Conservation (phyloP, 2,329 filamentous ascomycete species). For the Xylariaceae sp. region DNA sequence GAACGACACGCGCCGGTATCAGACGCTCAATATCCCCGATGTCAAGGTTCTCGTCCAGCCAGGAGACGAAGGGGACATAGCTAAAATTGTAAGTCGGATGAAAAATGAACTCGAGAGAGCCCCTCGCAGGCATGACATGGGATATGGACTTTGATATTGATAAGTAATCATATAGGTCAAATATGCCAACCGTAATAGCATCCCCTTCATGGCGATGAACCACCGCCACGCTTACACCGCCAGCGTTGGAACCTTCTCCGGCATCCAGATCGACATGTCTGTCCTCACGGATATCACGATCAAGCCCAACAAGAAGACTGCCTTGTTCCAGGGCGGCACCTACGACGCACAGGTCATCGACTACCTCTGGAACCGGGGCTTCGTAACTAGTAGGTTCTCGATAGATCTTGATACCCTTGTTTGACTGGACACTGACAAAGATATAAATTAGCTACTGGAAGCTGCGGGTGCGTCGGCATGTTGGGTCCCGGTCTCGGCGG, state of each 20-base stretch:
- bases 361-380: conserved; percentile 11
- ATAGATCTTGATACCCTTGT: background rate
- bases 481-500: conserved; percentile 23
- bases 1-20: too few species aligned
- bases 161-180: conserved; percentile 12
- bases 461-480: conserved; percentile 22
- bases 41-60: too few species aligned
- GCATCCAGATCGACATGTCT: conserved; percentile 21
- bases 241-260: conserved; percentile 17
- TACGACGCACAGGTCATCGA: conserved; percentile 6
- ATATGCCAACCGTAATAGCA: conserved; percentile 20
- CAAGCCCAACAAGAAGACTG: background rate
- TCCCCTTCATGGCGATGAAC: conserved; percentile 19
- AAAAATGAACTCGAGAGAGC: too few species aligned
- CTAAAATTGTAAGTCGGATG: too few species aligned
- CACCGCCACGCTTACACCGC: conserved; percentile 19
- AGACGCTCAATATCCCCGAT: too few species aligned
- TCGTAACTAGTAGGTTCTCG: conserved; percentile 5
- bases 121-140: too few species aligned
- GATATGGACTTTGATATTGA: too few species aligned
- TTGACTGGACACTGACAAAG: background rate
- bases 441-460: conserved; percentile 17
- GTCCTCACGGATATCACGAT: conserved; percentile 14
- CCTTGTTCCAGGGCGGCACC: conserved; percentile 7
- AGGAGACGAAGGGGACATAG: too few species aligned